Conservation (phyloP, 169 alveolate genomes). For the Miamiensis avidus region DNA sequence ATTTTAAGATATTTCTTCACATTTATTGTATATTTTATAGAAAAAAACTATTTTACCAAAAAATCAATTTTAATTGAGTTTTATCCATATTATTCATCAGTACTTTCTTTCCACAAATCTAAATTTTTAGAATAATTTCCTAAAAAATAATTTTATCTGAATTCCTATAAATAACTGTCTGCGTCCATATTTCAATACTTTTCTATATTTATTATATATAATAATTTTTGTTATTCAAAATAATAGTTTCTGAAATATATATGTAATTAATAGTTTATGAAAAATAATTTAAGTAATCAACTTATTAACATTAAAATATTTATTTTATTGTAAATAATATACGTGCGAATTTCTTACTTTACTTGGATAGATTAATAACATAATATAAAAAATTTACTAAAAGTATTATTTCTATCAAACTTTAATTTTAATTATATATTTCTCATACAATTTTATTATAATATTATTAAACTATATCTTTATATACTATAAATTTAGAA, state of each 20-base stretch:
- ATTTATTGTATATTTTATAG: not conserved
- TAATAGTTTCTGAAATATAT: no score
- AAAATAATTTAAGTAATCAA: no score
- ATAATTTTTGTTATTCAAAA: no score
- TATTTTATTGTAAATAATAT: no score
- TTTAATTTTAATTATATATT: no score
- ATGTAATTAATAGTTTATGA: not conserved
- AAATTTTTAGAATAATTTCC: not conserved
- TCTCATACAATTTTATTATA: not conserved
- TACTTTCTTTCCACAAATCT: not conserved
- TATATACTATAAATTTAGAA: not conserved
- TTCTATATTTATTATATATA: no score
- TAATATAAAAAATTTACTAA: no score
- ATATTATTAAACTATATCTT: not conserved
- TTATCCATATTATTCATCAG: not conserved
- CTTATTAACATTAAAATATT: no score
- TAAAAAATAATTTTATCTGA: no score
- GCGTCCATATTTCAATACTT: not conserved
- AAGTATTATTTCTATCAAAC: not conserved
- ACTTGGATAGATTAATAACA: no score
- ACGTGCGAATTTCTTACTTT: not conserved
- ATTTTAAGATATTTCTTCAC: no score
- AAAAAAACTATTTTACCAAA: not conserved
- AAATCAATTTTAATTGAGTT: not conserved
- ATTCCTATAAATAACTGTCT: not conserved